Evolutionary conservation across 805 yeast genomes (phyloP).

Genomic region (Hanseniaspora vineae): DNA sequence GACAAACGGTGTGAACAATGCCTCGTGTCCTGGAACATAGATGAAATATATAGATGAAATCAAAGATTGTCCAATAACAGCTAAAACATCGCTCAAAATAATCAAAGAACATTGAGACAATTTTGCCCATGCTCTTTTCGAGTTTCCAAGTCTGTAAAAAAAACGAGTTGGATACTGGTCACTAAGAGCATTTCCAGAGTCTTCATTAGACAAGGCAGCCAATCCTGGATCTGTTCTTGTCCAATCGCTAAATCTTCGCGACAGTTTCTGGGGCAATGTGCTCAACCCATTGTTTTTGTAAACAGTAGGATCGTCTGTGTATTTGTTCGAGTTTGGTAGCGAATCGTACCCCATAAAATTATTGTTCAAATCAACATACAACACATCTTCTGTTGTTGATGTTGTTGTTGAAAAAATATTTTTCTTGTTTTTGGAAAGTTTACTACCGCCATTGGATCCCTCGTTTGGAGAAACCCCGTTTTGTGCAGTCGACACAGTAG

Average conservation of each 20-base stretch:
- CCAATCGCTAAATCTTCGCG: not conserved
- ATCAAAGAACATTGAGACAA: conserved; percentile 8
- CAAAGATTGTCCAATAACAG: conserved; percentile 23
- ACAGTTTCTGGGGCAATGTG: not conserved
- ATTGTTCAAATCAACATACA: not conserved
- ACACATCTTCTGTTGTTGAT: not conserved
- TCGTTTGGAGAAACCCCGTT: no score
- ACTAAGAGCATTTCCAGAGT: not conserved
- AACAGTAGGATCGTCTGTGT: no score
- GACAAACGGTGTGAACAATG: conserved; percentile 19
- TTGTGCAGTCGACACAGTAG: no score
- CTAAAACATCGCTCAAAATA: conserved; percentile 10
- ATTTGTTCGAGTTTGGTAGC: not conserved
- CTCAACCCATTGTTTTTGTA: no score
- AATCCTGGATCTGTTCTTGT: not conserved
- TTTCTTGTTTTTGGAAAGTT: not conserved
- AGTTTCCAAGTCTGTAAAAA: conserved; percentile 5
- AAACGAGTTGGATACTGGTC: not conserved
- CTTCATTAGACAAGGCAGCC: not conserved
- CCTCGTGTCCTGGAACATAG: conserved; percentile 25
- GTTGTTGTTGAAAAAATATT: no score
- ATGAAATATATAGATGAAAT: conserved; percentile 28
- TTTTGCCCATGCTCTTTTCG: conserved; percentile 7
- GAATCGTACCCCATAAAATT: not conserved
- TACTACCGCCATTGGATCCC: not conserved